A percentile compares a stretch with the other conserved stretches of the same genome.
phyloP scores from a whole-genome alignment of 2,329 filamentous ascomycete species.

The Davidsoniella virescens region DNA sequence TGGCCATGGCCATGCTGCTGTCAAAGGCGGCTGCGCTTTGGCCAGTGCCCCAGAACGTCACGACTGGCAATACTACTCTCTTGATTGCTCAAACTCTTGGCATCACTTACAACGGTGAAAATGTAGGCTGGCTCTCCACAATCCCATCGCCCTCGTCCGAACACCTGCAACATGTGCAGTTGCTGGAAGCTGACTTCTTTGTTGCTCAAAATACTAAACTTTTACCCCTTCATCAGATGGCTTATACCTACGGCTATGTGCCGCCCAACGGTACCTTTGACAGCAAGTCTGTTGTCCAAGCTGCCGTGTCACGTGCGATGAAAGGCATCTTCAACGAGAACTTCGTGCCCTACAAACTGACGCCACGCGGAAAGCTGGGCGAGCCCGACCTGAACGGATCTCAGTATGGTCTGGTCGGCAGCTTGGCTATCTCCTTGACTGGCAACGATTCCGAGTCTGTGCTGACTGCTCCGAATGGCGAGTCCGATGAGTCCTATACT shows the following conservation, averaged over 20 bases:
- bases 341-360: slow-evolving; percentile 66
- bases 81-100: slow-evolving; percentile 35
- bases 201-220: slow-evolving; percentile 20
- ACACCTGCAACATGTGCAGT: too few relatives aligned
- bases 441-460: slow-evolving; percentile 33
- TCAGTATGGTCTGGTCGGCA: slow-evolving; percentile 29
- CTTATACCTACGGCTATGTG: slow-evolving; percentile 29
- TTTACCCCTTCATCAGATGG: slow-evolving; percentile 26
- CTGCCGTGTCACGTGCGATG: slow-evolving; percentile 42
- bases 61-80: slow-evolving; percentile 34
- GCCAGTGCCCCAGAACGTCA: slow-evolving; percentile 36
- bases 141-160: slow-evolving; percentile 14
- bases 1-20: slow-evolving; percentile 19
- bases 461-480: slow-evolving; percentile 43
- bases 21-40: slow-evolving; percentile 30
- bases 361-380: slow-evolving; percentile 44
- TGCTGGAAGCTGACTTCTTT: slow-evolving; percentile 6
- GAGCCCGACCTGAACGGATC: slow-evolving; percentile 39
- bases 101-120: slow-evolving; percentile 42
- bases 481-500: slow-evolving; percentile 62
- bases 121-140: slow-evolving; percentile 32
- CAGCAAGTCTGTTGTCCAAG: slow-evolving; percentile 38
- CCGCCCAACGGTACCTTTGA: slow-evolving; percentile 25
- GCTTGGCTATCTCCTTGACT: slow-evolving; percentile 47
- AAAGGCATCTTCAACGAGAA: slow-evolving; percentile 48